Base-by-base conservation (phyloP, 305 asterid species). In the Ajuga reptans region DNA sequence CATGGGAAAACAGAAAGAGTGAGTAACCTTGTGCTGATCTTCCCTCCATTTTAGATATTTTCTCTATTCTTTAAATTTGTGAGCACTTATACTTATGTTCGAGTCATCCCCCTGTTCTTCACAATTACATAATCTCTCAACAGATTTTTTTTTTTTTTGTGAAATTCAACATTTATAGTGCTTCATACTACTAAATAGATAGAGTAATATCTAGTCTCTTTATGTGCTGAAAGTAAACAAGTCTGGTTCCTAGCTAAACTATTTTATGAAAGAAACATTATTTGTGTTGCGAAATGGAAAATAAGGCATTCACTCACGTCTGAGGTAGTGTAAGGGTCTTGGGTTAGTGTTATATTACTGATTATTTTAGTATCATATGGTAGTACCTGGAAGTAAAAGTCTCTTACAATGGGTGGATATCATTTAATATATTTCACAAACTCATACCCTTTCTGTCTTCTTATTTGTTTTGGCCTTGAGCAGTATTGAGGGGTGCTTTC, bases 1-100 rank as follows among this genome's bases (percentile, higher is more conserved):
- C 76, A 79, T 82, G 82, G 75, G 77, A 66, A 83, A 80, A 67
- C 84, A 81, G 73, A 82, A 80, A 49, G 82, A 73, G 98, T 89
- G 74, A 85, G 95, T 82, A 8, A 56, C 72, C 75, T 46, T 41
- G 43, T 24, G 3, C 29, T 39, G n/a, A 24, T 59, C 34, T 47
- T 52, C 37, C 36, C 52, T 47, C 9, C 9, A 2, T 61, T 61
- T 61, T 47, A 11, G 27, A 21, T 21, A 34, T 37, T 14, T 34
- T 29, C 27, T 43, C 27, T 43, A 15, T 64, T 75, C 56, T 21
- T 64, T 9, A 3, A 11, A 42, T 27, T 58, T 9, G 29, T 53
- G 54, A 45, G 60, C 43, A 3, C 10, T 33, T 63, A 18, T 50
- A 16, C 53, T 5, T 49, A 6, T 51, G 6, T 65, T 33, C 17